Conservation (phyloP, 2,329 filamentous ascomycete genomes). For the Aspergillus sp. region DNA sequence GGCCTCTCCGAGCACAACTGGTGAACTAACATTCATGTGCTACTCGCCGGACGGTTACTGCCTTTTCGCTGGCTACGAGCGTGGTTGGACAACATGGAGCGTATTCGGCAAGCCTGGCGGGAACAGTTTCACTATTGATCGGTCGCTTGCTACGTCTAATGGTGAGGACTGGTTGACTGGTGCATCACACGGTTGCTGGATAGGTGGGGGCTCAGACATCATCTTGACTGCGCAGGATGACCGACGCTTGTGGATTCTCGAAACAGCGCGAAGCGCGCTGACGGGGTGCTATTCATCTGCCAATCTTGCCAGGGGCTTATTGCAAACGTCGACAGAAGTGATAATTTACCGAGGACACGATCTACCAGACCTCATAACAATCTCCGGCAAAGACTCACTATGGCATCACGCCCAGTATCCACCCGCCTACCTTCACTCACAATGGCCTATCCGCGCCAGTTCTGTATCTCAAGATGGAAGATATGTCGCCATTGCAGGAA, state of each 20-base stretch:
- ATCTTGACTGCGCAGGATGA: constrained; percentile 70
- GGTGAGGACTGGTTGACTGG: constrained; percentile 83
- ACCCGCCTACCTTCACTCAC: constrained; percentile 77
- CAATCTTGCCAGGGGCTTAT: constrained; percentile 83
- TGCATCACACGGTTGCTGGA: constrained; percentile 76
- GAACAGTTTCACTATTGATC: constrained; percentile 76
- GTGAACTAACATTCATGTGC: constrained; percentile 68
- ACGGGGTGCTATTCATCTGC: constrained; percentile 88
- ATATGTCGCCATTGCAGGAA: constrained; percentile 94
- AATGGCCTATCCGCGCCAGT: constrained; percentile 88
- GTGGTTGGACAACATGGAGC: constrained; percentile 95
- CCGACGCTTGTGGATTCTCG: constrained; percentile 79
- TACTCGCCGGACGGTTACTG: constrained; percentile 98
- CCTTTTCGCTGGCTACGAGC: constrained; percentile 87
- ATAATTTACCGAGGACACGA: constrained; percentile 95
- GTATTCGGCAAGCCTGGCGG: constrained; percentile 91
- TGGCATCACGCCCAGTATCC: constrained; percentile 94
- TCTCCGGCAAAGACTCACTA: constrained; percentile 87
- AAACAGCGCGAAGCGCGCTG: constrained; percentile 92
- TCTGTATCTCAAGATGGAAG: constrained; percentile 89
- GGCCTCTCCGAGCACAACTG: constrained; percentile 66
- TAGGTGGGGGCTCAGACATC: constrained; percentile 83
- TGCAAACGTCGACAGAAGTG: constrained; percentile 84
- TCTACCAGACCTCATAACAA: constrained; percentile 82
- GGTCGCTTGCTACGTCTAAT: constrained; percentile 62